Conservation (phyloP, 1,139 yeast species). For the Taphrina deformans region DNA sequence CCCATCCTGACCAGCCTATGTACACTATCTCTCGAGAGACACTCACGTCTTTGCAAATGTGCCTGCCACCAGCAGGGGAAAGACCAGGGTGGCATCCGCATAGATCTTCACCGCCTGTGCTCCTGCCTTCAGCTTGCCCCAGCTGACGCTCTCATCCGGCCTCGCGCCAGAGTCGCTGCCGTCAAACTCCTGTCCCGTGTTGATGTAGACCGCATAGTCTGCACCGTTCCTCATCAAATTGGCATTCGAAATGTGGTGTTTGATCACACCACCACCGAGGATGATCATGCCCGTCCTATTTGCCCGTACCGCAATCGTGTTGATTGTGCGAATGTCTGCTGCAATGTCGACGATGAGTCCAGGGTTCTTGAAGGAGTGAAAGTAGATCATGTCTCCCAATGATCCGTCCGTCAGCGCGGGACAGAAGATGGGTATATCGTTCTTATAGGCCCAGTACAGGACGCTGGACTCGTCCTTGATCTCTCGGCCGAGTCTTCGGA, state of each 20-base stretch:
- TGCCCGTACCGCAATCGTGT: slow-evolving; percentile 95
- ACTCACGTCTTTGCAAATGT: slow-evolving; percentile 77
- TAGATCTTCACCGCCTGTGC: slow-evolving; percentile 89
- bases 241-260: slow-evolving; percentile 97
- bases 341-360: slow-evolving; percentile 89
- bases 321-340: slow-evolving; percentile 85
- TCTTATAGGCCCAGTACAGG: slow-evolving; percentile 95
- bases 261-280: slow-evolving; percentile 92
- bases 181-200: slow-evolving; percentile 98
- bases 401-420: slow-evolving; percentile 98
- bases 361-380: slow-evolving; percentile 96
- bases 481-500: slow-evolving; percentile 91
- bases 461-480: slow-evolving; percentile 93
- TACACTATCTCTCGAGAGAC: no score
- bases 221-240: slow-evolving; percentile 99
- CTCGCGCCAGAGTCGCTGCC: slow-evolving; percentile 99
- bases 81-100: slow-evolving; percentile 93
- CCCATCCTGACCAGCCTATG: no score
- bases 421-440: slow-evolving; percentile 91
- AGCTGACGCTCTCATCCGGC: slow-evolving; percentile 96
- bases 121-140: slow-evolving; percentile 97
- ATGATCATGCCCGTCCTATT: slow-evolving; percentile 91
- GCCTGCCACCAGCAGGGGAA: slow-evolving; percentile 96
- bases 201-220: slow-evolving; percentile 92
- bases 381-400: slow-evolving; percentile 96